phyloP scores from a whole-genome alignment of 2,329 filamentous ascomycete species.

The Scedosporium boydii region DNA sequence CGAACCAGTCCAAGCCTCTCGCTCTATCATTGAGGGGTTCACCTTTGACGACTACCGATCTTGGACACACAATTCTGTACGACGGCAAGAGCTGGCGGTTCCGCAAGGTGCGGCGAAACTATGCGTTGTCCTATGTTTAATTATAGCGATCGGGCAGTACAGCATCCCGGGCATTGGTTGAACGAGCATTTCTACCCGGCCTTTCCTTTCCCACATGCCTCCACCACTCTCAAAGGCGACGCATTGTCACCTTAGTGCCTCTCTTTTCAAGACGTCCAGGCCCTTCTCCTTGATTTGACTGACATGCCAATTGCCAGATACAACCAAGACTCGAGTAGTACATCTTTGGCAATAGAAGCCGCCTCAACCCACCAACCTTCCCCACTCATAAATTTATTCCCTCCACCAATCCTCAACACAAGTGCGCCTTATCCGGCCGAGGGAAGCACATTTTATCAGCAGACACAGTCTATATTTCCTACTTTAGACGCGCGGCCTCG shows the following conservation, averaged over 20 bases:
- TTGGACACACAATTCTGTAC: neutral
- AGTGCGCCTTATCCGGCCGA: slow-evolving; percentile 41
- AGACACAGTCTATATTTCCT: slow-evolving; percentile 33
- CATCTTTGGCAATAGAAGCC: slow-evolving; percentile 45
- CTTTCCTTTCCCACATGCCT: neutral
- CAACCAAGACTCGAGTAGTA: slow-evolving; percentile 41
- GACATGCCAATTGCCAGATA: slow-evolving; percentile 31
- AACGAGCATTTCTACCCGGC: neutral
- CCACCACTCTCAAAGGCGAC: neutral
- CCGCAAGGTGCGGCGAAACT: slow-evolving; percentile 1
- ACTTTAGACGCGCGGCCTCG: slow-evolving; percentile 44
- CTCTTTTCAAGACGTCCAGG: neutral
- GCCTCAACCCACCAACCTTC: slow-evolving; percentile 27
- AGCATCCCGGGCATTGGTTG: neutral
- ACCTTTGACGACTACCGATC: slow-evolving; percentile 1
- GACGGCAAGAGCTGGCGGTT: slow-evolving; percentile 3
- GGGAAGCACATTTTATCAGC: slow-evolving; percentile 37
- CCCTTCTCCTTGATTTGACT: neutral
- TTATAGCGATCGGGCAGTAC: neutral
- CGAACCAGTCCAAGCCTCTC: neutral
- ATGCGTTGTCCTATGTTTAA: neutral
- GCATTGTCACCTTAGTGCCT: neutral
- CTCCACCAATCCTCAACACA: slow-evolving; percentile 36
- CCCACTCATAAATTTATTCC: slow-evolving; percentile 41
- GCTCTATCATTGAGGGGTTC: neutral